phyloP scores from a whole-genome alignment of 495 filamentous ascomycete genomes.

The Penicillium subrubescens region DNA sequence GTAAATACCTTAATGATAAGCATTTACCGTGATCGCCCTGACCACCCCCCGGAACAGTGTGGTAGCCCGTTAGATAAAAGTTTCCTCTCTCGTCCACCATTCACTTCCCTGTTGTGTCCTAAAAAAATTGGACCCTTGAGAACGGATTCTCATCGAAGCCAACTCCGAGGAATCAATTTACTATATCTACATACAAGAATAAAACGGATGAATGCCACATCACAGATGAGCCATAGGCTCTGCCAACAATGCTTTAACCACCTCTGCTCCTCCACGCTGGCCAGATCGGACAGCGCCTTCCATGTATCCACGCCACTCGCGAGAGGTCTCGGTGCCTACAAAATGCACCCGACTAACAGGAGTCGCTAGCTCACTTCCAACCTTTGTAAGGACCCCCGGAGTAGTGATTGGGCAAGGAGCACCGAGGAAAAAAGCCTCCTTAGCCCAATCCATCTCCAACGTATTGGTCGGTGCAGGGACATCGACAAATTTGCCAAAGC shows the following conservation, averaged over 20 bases:
- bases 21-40: no score
- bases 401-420: not conserved
- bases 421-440: not conserved
- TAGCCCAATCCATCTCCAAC: not conserved
- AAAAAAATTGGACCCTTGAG: no score
- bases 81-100: no score
- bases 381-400: conserved; percentile 24
- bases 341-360: conserved; percentile 43
- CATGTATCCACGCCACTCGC: conserved; percentile 49
- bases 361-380: conserved; percentile 19
- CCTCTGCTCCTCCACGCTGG: conserved; percentile 36
- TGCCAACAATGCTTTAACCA: conserved; percentile 6
- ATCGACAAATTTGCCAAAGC: not conserved
- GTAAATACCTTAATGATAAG: no score
- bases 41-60: no score
- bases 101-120: no score
- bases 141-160: no score
- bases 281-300: conserved; percentile 46
- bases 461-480: not conserved
- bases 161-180: no score
- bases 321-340: conserved; percentile 44
- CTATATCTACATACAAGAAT: no score
- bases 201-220: no score
- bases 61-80: no score
- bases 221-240: no score